Conservation (phyloP, 1,284 basidiomycete genomes). For the Apiotrichum laibachii region DNA sequence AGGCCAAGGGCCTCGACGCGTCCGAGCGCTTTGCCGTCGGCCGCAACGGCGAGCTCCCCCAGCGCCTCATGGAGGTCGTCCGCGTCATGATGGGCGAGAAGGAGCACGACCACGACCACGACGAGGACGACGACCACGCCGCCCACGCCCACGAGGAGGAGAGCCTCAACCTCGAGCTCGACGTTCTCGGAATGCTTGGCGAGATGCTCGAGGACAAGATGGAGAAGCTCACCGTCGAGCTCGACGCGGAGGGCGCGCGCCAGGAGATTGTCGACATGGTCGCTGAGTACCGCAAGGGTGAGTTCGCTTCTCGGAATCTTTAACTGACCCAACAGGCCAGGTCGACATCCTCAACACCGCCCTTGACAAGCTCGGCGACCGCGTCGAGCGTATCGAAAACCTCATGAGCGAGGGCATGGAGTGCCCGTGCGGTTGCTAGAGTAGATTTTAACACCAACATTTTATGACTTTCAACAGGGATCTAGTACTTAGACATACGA, state of each 20-base stretch:
- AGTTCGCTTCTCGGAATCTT: constrained; percentile 8
- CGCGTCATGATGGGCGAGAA: constrained; percentile 29
- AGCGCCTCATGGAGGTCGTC: constrained; percentile 62
- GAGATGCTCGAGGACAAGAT: constrained; percentile 64
- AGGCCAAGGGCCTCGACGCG: constrained; percentile 32
- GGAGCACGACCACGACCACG: constrained; percentile 58
- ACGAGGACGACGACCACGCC: constrained; percentile 49
- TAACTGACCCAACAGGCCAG: constrained; percentile 27
- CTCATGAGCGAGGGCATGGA: constrained; percentile 37
- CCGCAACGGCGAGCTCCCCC: constrained; percentile 57
- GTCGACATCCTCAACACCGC: constrained; percentile 31
- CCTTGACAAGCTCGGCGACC: constrained; percentile 31
- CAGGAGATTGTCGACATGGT: constrained; percentile 32
- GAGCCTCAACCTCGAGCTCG: constrained; percentile 61
- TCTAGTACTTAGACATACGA: too few species aligned
- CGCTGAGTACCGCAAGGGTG: constrained; percentile 38
- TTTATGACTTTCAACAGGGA: neutral
- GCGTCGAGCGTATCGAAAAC: constrained; percentile 35
- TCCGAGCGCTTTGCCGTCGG: constrained; percentile 63
- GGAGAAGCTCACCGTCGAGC: constrained; percentile 55
- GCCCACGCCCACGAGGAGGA: constrained; percentile 55
- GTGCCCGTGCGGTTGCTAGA: constrained; percentile 37
- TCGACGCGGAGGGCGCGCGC: constrained; percentile 27
- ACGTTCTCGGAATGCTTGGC: constrained; percentile 56
- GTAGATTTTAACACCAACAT: neutral